Evolutionary conservation across 768 basidiomycete genomes (phyloP), one percentile per base, ranked within the genome.

Genomic region (Baorangia bicolor): DNA sequence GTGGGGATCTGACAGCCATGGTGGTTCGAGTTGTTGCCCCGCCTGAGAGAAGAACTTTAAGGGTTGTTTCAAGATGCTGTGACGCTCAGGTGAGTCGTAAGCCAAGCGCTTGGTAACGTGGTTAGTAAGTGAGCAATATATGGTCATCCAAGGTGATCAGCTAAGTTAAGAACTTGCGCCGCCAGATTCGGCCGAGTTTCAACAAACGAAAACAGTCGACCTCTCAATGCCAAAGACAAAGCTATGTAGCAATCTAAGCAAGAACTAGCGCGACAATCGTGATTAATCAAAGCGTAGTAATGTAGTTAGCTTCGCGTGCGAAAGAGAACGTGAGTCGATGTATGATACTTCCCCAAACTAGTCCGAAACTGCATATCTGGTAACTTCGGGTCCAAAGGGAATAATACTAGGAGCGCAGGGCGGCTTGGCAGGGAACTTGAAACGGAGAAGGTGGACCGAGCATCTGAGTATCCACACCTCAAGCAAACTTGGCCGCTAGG

Each of bases 1-100:
- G 66, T 1, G 64, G 57, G 1, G 66, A 57, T 47, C 63, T 65
- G 53, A 57, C 65, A 4, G 57, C 60, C 63, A 68, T 68, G 18
- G 46, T 55, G 33, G 38, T 34, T 31, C 0, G 39, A 52, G 37
- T 37, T 35, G 11, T 21, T 48, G 40, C 11, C 27, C 34, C 23
- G 10, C 2, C 14, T 14, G 25, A 30, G 20, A 13, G 35, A 23
- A 40, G 21, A 25, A 27, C 37, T 50, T n/a, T n/a, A 34, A 48
- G 38, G 43, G 20, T 34, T 7, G 31, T 28, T 28, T 23, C 23
- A 33, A 28, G 46, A 51, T 45, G 57, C 35, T 63, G 60, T 59
- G 64, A 49, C 33, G 57, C 57, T 58, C 34, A 47, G 21, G 25
- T 42, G 25, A 33, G 12, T 37, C 53, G 49, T 52, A 62, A 62